Evolutionary conservation across 2,329 filamentous ascomycete species (phyloP).

Genomic region (Ciborinia camelliae): DNA sequence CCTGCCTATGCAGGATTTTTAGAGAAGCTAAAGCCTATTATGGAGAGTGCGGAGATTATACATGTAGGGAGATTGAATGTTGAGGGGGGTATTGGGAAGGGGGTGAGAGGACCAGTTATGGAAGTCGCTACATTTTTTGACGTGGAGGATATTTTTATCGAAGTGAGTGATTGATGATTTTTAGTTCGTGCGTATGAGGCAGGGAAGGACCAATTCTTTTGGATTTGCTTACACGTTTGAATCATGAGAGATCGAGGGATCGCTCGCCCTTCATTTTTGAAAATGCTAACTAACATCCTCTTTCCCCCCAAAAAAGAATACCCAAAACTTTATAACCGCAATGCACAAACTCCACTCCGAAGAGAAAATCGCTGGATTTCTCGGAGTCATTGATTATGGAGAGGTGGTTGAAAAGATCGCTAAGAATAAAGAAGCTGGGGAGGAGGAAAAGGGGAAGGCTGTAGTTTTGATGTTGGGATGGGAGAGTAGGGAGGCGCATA

Average conservation of each 20-base stretch:
- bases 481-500: constrained; percentile 30
- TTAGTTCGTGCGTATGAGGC: neutral
- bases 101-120: too few species aligned
- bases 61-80: constrained; percentile 20
- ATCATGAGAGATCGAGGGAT: too few species aligned
- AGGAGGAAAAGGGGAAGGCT: constrained; percentile 23
- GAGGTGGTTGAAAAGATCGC: constrained; percentile 6
- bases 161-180: neutral
- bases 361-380: neutral
- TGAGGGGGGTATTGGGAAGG: neutral
- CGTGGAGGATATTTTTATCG: constrained; percentile 4
- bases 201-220: neutral
- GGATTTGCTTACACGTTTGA: rapidly evolving
- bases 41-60: constrained; percentile 21
- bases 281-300: neutral
- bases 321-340: neutral
- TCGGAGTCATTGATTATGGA: neutral
- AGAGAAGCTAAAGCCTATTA: constrained; percentile 14
- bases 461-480: constrained; percentile 27
- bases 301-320: neutral
- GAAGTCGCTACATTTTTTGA: constrained; percentile 29
- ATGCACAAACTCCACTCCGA: neutral
- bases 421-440: neutral
- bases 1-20: constrained; percentile 42
- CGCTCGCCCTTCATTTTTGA: too few species aligned